A percentile compares a stretch with the other conserved stretches of the same genome.
phyloP scores from a whole-genome alignment of 208 protist species.

The Tetramitus jugosus region DNA sequence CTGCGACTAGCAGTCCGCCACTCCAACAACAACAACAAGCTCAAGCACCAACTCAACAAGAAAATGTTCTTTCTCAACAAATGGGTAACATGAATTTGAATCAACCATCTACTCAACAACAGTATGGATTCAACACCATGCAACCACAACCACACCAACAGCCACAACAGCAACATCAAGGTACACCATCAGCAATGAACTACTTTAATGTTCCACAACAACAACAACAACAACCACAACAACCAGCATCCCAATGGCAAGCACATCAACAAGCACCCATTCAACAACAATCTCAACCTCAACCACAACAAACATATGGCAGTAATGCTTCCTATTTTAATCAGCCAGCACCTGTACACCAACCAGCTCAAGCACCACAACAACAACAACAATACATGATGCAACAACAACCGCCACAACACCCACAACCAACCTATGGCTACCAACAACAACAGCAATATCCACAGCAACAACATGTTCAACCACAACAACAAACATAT shows the following conservation, averaged over 20 bases:
- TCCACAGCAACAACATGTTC: neutral
- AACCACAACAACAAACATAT: neutral
- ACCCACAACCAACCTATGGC: neutral
- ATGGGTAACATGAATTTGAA: neutral
- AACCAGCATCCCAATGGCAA: neutral
- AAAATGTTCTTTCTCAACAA: neutral
- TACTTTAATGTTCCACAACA: neutral
- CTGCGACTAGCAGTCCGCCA: no score
- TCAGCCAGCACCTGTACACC: neutral
- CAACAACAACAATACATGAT: neutral
- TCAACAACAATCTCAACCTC: neutral
- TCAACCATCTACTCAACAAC: no score
- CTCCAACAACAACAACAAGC: no score
- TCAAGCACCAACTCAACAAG: no score
- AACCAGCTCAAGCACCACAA: neutral
- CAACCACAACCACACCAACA: neutral
- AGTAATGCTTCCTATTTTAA: neutral
- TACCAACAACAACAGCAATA: neutral
- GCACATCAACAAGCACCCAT: neutral
- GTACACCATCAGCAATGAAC: neutral
- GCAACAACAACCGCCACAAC: neutral
- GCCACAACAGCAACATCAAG: neutral
- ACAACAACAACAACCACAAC: neutral
- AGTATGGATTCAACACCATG: neutral
- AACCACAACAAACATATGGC: slow-evolving; percentile 5